Base-by-base conservation (phyloP, 1,284 basidiomycete species). In the Malassezia sympodialis region DNA sequence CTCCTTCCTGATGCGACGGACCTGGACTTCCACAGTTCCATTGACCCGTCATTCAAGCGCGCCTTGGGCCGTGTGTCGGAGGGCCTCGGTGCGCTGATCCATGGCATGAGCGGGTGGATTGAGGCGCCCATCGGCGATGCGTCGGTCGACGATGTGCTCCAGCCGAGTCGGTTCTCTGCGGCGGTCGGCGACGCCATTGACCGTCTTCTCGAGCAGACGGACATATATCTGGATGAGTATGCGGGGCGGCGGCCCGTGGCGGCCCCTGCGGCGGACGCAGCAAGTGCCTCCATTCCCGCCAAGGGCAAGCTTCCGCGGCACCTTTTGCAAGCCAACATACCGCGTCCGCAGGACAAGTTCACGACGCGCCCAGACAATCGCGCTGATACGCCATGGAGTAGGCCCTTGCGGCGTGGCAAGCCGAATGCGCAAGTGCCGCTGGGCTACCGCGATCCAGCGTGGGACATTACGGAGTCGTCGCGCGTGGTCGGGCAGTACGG, bases 171-270 rank as follows among this genome's bases (percentile, higher is more conserved):
- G 61, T 94, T 90, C 73, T 81, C 84, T 59, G 78, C 81, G n/a
- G 72, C 82, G 28, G 80, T 93, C 0, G 84, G 88, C 15, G 88
- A 91, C 70, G 78, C 83, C 0, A 82, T 94, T 76, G 93, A 96
- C 74, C 80, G 82, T 34, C 74, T 96, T 52, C 77, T 94, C 53
- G 93, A 96, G 75, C 80, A 82, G 52, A 86, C 89, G 7, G 88
- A 94, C 72, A 83, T 82, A 4, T 83, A 83, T 59, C 75, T 96
- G 34, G 90, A 96, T 68, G 82, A 87, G 59, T 82, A 82, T 61
- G 77, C 83, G 15, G 90, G 31, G 30, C 41, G 15, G 27, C 51
- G 27, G 46, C 42, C 3, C 42, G 26, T 45, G 24, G 8, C 34
- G 5, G 44, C 56, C 54, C 7, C 59, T 51, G 58, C 24, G 54